Percentiles rank a stretch among this genome's conserved stretches.
Conservation (phyloP, 352 stramenopile species). For the Globisporangium irregulare region DNA sequence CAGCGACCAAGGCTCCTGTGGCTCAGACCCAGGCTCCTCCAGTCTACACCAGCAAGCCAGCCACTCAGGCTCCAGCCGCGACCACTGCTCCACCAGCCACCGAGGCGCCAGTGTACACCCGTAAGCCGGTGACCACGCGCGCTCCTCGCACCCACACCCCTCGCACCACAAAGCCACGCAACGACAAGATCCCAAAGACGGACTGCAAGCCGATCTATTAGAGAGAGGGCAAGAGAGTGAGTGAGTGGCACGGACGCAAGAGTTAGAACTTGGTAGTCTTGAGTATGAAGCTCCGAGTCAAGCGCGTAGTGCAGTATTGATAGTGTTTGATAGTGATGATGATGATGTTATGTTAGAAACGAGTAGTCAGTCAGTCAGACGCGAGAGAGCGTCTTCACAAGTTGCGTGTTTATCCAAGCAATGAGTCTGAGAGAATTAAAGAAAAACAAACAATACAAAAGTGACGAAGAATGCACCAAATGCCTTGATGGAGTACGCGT, state of each 20-base stretch:
- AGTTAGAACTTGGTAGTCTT: background rate
- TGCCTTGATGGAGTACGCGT: background rate
- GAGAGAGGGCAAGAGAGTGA: background rate
- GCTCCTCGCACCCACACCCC: background rate
- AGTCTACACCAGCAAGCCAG: conserved; percentile 6
- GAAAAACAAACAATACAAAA: background rate
- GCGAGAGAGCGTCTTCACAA: background rate
- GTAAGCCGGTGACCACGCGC: background rate
- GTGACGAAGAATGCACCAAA: background rate
- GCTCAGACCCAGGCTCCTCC: conserved; percentile 1
- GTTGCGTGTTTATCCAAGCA: background rate
- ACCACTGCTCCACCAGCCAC: background rate
- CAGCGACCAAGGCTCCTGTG: background rate
- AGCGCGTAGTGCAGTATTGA: background rate
- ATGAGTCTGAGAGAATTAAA: background rate
- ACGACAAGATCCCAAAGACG: conserved; percentile 5
- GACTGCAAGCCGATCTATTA: conserved; percentile 22
- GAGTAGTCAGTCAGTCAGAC: background rate
- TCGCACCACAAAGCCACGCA: background rate
- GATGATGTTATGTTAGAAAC: background rate
- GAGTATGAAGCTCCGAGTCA: conserved; percentile 6
- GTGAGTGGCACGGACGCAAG: background rate
- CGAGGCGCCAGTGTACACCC: background rate
- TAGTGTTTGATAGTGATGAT: background rate
- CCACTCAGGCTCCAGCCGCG: background rate